A percentile compares a stretch with the other conserved stretches of the same genome.
Evolutionary conservation across 1,284 basidiomycete genomes (phyloP).

Genomic region (Cystobasidium sp.): DNA sequence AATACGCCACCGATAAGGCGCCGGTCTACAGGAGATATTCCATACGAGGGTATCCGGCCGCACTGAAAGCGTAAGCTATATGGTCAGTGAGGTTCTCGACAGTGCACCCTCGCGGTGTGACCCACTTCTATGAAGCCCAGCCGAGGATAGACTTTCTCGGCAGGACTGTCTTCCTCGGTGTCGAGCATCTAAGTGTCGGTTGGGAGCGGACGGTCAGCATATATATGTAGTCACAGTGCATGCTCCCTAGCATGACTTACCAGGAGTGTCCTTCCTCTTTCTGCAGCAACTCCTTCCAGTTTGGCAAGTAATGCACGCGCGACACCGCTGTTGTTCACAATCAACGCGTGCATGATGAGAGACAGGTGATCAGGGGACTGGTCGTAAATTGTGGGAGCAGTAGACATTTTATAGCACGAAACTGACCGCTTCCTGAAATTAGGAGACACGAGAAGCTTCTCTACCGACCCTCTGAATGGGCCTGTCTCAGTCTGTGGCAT

Average conservation of each 20-base stretch:
- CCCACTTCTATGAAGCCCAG: slow-evolving; percentile 33
- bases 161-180: slow-evolving; percentile 27
- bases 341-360: neutral
- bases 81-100: neutral
- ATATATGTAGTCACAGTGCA: neutral
- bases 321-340: slow-evolving; percentile 8
- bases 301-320: slow-evolving; percentile 13
- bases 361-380: no score
- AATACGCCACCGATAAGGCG: slow-evolving; percentile 15
- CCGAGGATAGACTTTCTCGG: slow-evolving; percentile 22
- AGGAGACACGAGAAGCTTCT: slow-evolving; percentile 36
- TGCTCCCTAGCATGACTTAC: neutral
- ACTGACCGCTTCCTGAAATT: slow-evolving; percentile 26
- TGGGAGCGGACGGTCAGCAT: no score
- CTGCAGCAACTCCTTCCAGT: slow-evolving; percentile 13
- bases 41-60: slow-evolving; percentile 25
- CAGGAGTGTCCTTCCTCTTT: slow-evolving; percentile 13
- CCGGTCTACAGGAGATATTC: slow-evolving; percentile 14
- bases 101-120: no score
- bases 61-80: neutral
- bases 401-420: neutral
- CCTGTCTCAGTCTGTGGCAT: slow-evolving; percentile 33
- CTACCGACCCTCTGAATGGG: slow-evolving; percentile 28
- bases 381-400: neutral
- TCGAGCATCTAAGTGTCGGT: slow-evolving; percentile 7